Evolutionary conservation across 2,329 filamentous ascomycete species (phyloP).

Genomic region (Aspergillus sp.): DNA sequence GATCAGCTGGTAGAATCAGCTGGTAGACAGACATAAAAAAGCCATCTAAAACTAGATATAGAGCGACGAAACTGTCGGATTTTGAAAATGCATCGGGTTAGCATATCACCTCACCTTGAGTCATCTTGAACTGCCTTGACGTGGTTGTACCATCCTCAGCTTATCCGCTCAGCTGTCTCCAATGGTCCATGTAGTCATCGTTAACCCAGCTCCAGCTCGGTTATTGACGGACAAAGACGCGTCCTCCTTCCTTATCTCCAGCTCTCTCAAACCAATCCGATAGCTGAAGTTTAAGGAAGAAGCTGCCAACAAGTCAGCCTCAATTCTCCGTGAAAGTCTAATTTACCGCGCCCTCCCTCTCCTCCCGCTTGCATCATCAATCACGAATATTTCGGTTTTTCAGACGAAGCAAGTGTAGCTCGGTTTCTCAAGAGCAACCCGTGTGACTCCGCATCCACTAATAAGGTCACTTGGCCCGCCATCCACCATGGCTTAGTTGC

Average conservation of each 20-base stretch:
- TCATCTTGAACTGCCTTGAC: not conserved
- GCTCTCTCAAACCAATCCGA: not conserved
- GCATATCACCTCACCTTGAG: not conserved
- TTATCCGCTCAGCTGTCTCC: not conserved
- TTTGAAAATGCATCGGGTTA: not conserved
- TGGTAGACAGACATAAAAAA: constrained; percentile 59
- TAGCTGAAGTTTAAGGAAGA: not conserved
- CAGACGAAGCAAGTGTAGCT: not conserved
- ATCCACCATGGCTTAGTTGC: no score
- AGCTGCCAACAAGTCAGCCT: not conserved
- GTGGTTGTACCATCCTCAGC: not conserved
- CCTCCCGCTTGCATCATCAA: not conserved
- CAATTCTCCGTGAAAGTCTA: not conserved
- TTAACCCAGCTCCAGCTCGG: not conserved
- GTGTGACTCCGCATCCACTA: no score
- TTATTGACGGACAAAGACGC: not conserved
- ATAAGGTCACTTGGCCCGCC: no score
- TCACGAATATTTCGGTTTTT: not conserved
- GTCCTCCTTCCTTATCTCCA: not conserved
- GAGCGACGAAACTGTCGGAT: not conserved
- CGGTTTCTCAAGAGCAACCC: no score
- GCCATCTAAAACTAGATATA: constrained; percentile 1
- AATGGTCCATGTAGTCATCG: not conserved
- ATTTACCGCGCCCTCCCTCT: not conserved
- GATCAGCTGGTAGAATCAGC: constrained; percentile 87